phyloP scores from a whole-genome alignment of 2,329 filamentous ascomycete species.

The Periconia digitata region DNA sequence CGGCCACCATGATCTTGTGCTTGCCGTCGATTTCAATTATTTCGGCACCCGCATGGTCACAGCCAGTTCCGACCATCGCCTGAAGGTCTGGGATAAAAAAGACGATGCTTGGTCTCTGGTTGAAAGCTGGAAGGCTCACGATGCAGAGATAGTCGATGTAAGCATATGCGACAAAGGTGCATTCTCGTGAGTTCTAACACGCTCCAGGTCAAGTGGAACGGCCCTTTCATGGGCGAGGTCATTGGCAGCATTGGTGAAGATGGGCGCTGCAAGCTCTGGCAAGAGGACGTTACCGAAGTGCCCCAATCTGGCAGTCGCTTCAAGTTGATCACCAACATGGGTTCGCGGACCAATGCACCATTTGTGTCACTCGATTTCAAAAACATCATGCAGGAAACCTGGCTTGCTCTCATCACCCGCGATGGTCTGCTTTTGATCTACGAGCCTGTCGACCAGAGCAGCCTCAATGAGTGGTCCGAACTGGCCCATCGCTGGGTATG shows the following conservation, averaged over 20 bases:
- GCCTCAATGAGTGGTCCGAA: conserved; percentile 71
- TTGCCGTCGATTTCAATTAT: conserved; percentile 85
- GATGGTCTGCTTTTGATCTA: conserved; percentile 79
- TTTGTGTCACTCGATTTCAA: conserved; percentile 83
- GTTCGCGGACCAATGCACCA: conserved; percentile 68
- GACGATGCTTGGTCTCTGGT: conserved; percentile 75
- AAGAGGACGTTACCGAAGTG: conserved; percentile 80
- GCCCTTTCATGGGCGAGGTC: conserved; percentile 84
- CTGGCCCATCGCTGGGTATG: conserved; percentile 78
- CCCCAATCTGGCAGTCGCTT: conserved; percentile 77
- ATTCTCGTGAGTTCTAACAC: conserved; percentile 20
- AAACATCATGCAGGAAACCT: conserved; percentile 80
- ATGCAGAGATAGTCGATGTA: conserved; percentile 87
- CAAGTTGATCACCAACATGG: conserved; percentile 65
- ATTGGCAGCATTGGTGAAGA: conserved; percentile 88
- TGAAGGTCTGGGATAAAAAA: conserved; percentile 87
- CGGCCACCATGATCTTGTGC: conserved; percentile 77
- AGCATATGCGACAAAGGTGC: conserved; percentile 25
- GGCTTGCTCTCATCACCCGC: conserved; percentile 80
- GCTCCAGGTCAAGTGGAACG: conserved; percentile 84
- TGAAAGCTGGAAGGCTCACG: conserved; percentile 88
- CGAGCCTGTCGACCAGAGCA: conserved; percentile 84
- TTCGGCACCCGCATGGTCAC: conserved; percentile 92
- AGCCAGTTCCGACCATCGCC: conserved; percentile 86
- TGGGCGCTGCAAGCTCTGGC: conserved; percentile 88